Conservation (phyloP, 495 filamentous ascomycete species). For the Hypoxylon lienhwacheense region DNA sequence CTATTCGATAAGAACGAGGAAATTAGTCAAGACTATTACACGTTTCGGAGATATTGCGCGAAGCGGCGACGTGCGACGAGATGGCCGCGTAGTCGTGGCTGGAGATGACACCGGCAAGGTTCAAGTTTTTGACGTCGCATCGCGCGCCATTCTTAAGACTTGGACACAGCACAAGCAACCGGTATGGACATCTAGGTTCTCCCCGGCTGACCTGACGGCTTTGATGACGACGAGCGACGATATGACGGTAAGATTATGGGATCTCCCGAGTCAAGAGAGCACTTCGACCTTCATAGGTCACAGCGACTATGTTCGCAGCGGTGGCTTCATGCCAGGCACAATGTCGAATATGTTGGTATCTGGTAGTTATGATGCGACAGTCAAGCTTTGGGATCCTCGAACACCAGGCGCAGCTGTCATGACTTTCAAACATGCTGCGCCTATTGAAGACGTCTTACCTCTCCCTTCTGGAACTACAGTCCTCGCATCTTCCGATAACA, state of each 20-base stretch:
- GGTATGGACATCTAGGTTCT: slow-evolving; percentile 88
- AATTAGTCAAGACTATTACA: slow-evolving; percentile 86
- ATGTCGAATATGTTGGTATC: slow-evolving; percentile 75
- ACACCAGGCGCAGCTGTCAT: slow-evolving; percentile 68
- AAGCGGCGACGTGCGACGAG: slow-evolving; percentile 80
- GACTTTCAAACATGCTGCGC: slow-evolving; percentile 87
- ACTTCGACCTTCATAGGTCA: slow-evolving; percentile 82
- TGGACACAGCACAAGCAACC: slow-evolving; percentile 96
- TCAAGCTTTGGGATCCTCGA: slow-evolving; percentile 90
- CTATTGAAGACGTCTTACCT: slow-evolving; percentile 83
- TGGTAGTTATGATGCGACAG: slow-evolving; percentile 92
- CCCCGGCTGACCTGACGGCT: slow-evolving; percentile 78
- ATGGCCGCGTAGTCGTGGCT: slow-evolving; percentile 85
- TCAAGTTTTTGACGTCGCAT: slow-evolving; percentile 87
- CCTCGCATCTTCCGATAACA: slow-evolving; percentile 79
- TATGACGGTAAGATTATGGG: slow-evolving; percentile 89
- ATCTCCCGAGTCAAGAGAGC: slow-evolving; percentile 77
- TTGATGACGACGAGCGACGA: slow-evolving; percentile 88
- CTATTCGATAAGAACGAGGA: slow-evolving; percentile 84
- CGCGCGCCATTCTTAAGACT: slow-evolving; percentile 89
- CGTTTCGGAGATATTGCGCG: slow-evolving; percentile 88
- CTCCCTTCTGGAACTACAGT: slow-evolving; percentile 84
- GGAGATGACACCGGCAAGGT: slow-evolving; percentile 89
- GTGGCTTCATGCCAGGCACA: slow-evolving; percentile 80
- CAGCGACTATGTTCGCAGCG: slow-evolving; percentile 85